phyloP scores from a whole-genome alignment of 768 basidiomycete genomes.

The Lactifluus volemus region DNA sequence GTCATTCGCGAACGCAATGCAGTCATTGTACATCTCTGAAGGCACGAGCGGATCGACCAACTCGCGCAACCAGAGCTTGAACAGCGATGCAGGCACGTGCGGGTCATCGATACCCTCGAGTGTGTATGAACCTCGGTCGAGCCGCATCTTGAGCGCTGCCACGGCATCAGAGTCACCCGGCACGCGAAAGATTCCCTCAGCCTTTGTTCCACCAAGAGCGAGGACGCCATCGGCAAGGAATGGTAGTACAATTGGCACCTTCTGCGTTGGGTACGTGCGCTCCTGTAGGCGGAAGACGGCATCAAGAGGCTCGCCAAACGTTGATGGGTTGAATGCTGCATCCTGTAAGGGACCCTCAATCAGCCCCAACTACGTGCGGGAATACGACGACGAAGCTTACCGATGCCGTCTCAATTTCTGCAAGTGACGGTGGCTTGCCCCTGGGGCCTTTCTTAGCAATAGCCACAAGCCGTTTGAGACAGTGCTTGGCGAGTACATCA shows the following conservation, averaged over 20 bases:
- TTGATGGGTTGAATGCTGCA: slow-evolving; percentile 91
- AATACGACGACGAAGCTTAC: slow-evolving; percentile 31
- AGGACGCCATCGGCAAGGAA: slow-evolving; percentile 91
- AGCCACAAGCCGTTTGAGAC: slow-evolving; percentile 63
- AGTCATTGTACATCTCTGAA: slow-evolving; percentile 86
- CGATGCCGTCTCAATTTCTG: slow-evolving; percentile 89
- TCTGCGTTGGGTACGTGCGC: slow-evolving; percentile 75
- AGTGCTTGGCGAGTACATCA: slow-evolving; percentile 87
- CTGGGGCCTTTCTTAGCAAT: slow-evolving; percentile 80
- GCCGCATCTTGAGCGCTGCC: slow-evolving; percentile 79
- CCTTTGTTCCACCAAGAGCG: slow-evolving; percentile 72
- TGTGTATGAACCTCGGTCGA: slow-evolving; percentile 87
- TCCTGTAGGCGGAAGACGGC: slow-evolving; percentile 78
- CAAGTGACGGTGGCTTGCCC: slow-evolving; percentile 70
- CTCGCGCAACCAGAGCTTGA: slow-evolving; percentile 93
- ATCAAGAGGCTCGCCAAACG: slow-evolving; percentile 85
- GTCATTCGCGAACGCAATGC: slow-evolving; percentile 59
- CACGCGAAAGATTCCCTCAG: slow-evolving; percentile 89
- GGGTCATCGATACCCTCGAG: slow-evolving; percentile 87
- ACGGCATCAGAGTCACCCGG: slow-evolving; percentile 88
- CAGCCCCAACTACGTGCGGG: background rate
- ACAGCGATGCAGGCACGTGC: slow-evolving; percentile 77
- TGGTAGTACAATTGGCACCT: slow-evolving; percentile 87
- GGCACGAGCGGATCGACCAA: slow-evolving; percentile 89
- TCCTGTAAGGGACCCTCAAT: slow-evolving; percentile 38